phyloP scores from a whole-genome alignment of 1,139 yeast species.

The Blastobotrys elegans region DNA sequence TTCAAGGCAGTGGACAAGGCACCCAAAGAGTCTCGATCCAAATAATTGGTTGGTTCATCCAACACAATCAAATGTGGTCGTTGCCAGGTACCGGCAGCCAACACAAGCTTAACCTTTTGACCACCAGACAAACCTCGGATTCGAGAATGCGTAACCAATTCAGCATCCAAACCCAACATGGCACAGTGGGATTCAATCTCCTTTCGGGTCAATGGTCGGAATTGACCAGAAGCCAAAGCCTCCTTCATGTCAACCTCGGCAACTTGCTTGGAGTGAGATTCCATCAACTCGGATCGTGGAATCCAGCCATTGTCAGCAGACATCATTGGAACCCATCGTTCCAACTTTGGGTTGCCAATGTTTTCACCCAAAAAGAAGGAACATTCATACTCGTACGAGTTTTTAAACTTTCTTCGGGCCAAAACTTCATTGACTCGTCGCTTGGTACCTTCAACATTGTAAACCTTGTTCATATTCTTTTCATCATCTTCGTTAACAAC shows the following conservation, averaged over 20 bases:
- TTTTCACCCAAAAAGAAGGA: slow-evolving; percentile 96
- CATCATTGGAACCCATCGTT: slow-evolving; percentile 99
- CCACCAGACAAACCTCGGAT: slow-evolving; percentile 99
- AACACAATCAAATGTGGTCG: slow-evolving; percentile 99
- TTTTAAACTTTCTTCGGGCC: slow-evolving; percentile 99
- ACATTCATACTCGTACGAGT: slow-evolving; percentile 99
- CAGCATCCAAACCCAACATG: slow-evolving; percentile 98
- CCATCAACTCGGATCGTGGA: slow-evolving; percentile 99
- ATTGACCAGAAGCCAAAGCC: slow-evolving; percentile 99
- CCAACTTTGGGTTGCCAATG: slow-evolving; percentile 90
- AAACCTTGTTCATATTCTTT: slow-evolving; percentile 98
- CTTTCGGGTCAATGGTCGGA: slow-evolving; percentile 99
- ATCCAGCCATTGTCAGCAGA: slow-evolving; percentile 99
- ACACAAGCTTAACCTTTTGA: slow-evolving; percentile 98
- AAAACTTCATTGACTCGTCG: slow-evolving; percentile 95
- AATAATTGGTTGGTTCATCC: slow-evolving; percentile 98
- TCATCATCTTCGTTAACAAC: slow-evolving; percentile 96
- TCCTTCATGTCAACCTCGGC: slow-evolving; percentile 99
- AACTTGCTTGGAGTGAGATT: slow-evolving; percentile 97
- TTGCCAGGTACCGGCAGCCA: slow-evolving; percentile 99
- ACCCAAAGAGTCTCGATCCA: slow-evolving; percentile 99
- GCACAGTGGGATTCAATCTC: slow-evolving; percentile 99
- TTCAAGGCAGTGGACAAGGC: slow-evolving; percentile 99
- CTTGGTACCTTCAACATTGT: slow-evolving; percentile 97
- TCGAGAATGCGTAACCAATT: slow-evolving; percentile 98